Evolutionary conservation across 176 grass and related monocot species (phyloP).

Genomic region (Lolium perenne): DNA sequence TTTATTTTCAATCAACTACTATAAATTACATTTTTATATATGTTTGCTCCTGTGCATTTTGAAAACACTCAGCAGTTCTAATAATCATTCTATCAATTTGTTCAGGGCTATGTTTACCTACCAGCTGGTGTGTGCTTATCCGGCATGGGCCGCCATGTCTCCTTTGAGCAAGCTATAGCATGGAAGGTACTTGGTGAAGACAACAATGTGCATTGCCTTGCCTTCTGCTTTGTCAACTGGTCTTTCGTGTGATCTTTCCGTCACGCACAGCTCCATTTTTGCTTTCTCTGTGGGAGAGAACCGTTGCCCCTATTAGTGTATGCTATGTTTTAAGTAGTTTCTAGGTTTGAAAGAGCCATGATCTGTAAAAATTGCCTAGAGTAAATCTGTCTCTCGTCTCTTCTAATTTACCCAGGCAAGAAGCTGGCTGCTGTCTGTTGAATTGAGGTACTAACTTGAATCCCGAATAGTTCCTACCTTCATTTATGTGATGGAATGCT

Average conservation of each 20-base stretch:
- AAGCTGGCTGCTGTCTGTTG: not conserved
- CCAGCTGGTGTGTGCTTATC: slow-evolving; percentile 82
- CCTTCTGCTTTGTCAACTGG: slow-evolving; percentile 95
- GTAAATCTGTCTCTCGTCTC: slow-evolving; percentile 33
- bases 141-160: slow-evolving; percentile 92
- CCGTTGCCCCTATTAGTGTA: not conserved
- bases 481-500: slow-evolving; percentile 12
- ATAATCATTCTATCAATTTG: not conserved
- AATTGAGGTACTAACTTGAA: slow-evolving; percentile 25
- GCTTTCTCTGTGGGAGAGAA: slow-evolving; percentile 28
- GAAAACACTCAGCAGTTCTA: not conserved
- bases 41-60: not conserved
- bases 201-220: slow-evolving; percentile 76
- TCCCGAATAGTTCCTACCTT: not conserved
- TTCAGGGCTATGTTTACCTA: slow-evolving; percentile 83
- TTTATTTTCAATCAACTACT: not conserved
- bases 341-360: not conserved
- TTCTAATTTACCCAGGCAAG: slow-evolving; percentile 32
- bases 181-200: slow-evolving; percentile 89
- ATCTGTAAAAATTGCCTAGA: slow-evolving; percentile 28
- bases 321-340: slow-evolving; percentile 28
- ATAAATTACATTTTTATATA: not conserved
- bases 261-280: slow-evolving; percentile 42
- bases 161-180: slow-evolving; percentile 75
- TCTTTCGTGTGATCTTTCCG: slow-evolving; percentile 64